phyloP scores from a whole-genome alignment of 345 rosid genomes.

The Camelina neglecta region DNA sequence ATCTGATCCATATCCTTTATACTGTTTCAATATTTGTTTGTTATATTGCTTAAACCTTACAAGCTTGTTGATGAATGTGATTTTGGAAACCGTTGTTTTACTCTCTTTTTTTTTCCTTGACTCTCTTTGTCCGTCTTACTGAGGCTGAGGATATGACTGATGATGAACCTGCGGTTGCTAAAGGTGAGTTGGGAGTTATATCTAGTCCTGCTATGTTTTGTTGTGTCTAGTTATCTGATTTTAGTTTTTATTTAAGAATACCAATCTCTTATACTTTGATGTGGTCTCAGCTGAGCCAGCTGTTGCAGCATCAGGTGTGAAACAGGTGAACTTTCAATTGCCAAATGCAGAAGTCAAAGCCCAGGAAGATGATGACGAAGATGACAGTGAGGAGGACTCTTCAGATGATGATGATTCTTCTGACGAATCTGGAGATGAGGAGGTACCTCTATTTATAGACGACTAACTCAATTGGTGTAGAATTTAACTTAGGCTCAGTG shows the following conservation, averaged over 20 bases:
- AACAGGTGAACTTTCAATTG: constrained; percentile 55
- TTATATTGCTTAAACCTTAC: background rate
- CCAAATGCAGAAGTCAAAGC: constrained; percentile 46
- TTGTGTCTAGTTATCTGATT: background rate
- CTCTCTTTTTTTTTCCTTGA: constrained; percentile 40
- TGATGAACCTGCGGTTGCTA: constrained; percentile 32
- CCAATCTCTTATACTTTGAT: constrained; percentile 1
- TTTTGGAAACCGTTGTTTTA: background rate
- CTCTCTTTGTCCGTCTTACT: constrained; percentile 32
- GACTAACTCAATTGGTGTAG: background rate
- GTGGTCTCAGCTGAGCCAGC: constrained; percentile 37
- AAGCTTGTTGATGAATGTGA: constrained; percentile 18
- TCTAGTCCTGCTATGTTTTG: background rate
- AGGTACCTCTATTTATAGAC: constrained; percentile 29
- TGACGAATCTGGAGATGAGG: constrained; percentile 24
- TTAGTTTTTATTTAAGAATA: background rate
- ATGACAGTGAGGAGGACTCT: constrained; percentile 35
- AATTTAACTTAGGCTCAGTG: constrained; percentile 6
- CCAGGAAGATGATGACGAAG: constrained; percentile 37
- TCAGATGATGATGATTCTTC: constrained; percentile 12
- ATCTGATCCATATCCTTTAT: constrained; percentile 57
- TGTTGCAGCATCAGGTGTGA: constrained; percentile 36
- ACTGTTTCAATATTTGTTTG: background rate
- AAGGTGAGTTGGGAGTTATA: constrained; percentile 37
- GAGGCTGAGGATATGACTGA: constrained; percentile 35